A percentile compares a stretch with the other conserved stretches of the same genome.
Conservation (phyloP, 2,329 filamentous ascomycete genomes). For the Aphanoascus verrucosus region DNA sequence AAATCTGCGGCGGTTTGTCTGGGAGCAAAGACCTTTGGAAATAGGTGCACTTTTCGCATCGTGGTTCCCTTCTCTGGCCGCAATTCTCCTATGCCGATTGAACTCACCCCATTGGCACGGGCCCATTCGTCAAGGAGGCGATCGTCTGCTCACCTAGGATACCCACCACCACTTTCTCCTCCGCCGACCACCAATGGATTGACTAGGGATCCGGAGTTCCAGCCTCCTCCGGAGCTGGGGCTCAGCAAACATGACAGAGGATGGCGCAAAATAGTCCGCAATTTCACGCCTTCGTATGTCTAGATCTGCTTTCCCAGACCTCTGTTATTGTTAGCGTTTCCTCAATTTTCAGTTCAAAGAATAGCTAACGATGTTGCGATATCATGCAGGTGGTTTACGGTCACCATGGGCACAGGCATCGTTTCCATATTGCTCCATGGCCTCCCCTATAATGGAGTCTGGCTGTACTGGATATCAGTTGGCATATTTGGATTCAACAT, state of each 20-base stretch:
- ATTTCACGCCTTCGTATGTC: conserved; percentile 22
- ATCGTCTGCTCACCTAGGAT: not conserved
- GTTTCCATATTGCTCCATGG: conserved; percentile 30
- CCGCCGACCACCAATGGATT: not conserved
- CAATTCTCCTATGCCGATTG: conserved; percentile 5
- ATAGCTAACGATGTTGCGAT: not conserved
- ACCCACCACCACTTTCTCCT: not conserved
- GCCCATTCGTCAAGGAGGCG: conserved; percentile 1
- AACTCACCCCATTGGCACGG: conserved; percentile 1
- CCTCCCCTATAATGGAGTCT: conserved; percentile 30
- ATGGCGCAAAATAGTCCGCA: conserved; percentile 19
- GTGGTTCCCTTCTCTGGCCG: not conserved
- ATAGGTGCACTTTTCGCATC: not conserved
- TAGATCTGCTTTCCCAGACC: not conserved
- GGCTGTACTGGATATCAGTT: conserved; percentile 33
- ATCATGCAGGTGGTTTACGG: conserved; percentile 30
- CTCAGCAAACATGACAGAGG: conserved; percentile 15
- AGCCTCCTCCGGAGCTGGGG: not conserved
- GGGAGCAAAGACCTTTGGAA: not conserved
- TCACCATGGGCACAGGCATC: conserved; percentile 36
- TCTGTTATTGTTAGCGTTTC: not conserved
- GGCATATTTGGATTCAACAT: conserved; percentile 30
- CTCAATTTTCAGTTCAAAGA: not conserved
- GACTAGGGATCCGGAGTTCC: conserved; percentile 7
- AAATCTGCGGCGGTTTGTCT: not conserved